These are phyloP conservation scores for Kluyveromyces sp. DNA, from an alignment of 1,139 yeast species.

Conservation along the genomic window DNA sequence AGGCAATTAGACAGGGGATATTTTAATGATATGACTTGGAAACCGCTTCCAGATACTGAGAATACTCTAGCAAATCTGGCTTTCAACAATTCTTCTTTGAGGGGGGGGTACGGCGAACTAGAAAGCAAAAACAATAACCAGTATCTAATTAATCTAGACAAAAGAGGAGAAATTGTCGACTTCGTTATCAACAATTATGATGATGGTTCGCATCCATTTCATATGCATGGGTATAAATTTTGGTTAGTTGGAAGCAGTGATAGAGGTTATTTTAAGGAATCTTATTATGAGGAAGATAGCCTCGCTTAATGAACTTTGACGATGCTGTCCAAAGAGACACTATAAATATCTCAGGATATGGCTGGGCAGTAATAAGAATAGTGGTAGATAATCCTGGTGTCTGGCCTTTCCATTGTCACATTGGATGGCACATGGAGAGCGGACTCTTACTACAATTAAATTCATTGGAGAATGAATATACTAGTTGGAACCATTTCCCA, in stretches of 20 bases:
- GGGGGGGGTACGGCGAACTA: neutral
- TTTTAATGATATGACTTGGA: conserved; percentile 43
- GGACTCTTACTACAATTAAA: conserved; percentile 22
- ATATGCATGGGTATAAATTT: conserved; percentile 75
- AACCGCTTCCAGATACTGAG: conserved; percentile 36
- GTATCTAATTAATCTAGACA: conserved; percentile 45
- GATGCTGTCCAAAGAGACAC: conserved; percentile 58
- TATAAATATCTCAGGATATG: conserved; percentile 48
- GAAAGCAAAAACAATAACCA: conserved; percentile 39
- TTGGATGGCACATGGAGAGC: conserved; percentile 54
- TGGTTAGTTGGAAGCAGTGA: conserved; percentile 55
- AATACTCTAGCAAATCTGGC: conserved; percentile 26
- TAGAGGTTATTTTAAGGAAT: conserved; percentile 36
- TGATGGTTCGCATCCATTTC: conserved; percentile 84
- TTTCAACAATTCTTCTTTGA: conserved; percentile 5
- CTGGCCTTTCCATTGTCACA: conserved; percentile 75
- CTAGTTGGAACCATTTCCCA: conserved; percentile 16
- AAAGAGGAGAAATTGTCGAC: conserved; percentile 53
- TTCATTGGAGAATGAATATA: conserved; percentile 17
- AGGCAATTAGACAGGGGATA: conserved; percentile 43
- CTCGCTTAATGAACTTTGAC: conserved; percentile 39
- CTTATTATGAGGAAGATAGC: conserved; percentile 34
- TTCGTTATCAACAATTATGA: conserved; percentile 63
- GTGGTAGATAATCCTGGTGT: conserved; percentile 69
- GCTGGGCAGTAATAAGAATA: conserved; percentile 50